phyloP scores from a whole-genome alignment of 1,139 yeast genomes.

The Hemisphaericaspora lyxosophila region DNA sequence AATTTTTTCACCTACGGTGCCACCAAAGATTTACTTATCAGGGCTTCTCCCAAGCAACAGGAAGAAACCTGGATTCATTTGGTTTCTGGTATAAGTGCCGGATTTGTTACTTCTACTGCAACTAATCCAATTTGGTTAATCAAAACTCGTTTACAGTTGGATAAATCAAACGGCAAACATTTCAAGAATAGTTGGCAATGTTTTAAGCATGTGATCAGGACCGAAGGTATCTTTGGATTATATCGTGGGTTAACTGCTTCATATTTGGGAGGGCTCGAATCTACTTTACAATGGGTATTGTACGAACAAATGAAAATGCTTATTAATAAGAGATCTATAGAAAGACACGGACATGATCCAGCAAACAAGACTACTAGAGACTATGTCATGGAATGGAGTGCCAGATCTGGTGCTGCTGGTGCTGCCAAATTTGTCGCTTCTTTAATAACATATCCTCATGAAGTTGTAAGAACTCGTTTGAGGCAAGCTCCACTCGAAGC shows the following conservation, averaged over 20 bases:
- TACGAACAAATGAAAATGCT: conserved; percentile 90
- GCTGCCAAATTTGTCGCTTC: conserved; percentile 94
- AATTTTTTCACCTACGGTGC: conserved; percentile 96
- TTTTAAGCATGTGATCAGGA: conserved; percentile 60
- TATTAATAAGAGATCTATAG: conserved; percentile 58
- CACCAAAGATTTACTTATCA: conserved; percentile 71
- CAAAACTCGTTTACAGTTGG: conserved; percentile 91
- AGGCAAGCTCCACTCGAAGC: conserved; percentile 85
- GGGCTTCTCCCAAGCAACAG: conserved; percentile 67
- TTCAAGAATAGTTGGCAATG: conserved; percentile 90
- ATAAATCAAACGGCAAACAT: conserved; percentile 61
- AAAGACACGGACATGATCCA: conserved; percentile 44
- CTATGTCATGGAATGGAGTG: conserved; percentile 83
- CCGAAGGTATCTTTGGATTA: conserved; percentile 78
- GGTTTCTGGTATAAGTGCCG: conserved; percentile 88
- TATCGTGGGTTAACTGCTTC: conserved; percentile 93
- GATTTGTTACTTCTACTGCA: conserved; percentile 94
- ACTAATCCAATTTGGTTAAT: conserved; percentile 99
- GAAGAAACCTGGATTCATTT: conserved; percentile 88
- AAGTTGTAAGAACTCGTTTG: conserved; percentile 91
- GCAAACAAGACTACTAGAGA: conserved; percentile 55
- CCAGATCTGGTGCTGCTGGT: conserved; percentile 97
- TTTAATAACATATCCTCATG: conserved; percentile 93
- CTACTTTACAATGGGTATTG: conserved; percentile 93
- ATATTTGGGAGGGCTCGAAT: conserved; percentile 89